Evolutionary conservation across 192 early-diverging fungal genomes (phyloP).

Genomic region (Entomortierella chlamydospora): DNA sequence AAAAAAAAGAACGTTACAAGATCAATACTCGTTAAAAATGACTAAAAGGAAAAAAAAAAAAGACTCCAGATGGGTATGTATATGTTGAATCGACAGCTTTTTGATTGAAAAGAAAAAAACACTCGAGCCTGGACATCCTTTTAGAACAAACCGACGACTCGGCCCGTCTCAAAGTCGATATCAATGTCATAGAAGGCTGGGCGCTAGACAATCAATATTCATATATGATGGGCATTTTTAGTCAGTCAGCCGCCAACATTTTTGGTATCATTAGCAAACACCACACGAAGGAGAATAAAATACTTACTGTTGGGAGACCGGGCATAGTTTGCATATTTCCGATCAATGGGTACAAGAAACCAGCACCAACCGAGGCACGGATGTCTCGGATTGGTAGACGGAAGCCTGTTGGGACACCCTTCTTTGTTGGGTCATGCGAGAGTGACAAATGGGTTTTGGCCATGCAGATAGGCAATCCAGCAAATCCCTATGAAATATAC

Average conservation of each 20-base stretch:
- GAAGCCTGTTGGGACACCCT: slow-evolving; percentile 94
- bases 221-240: too few species aligned
- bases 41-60: too few species aligned
- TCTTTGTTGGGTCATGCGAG: slow-evolving; percentile 92
- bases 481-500: slow-evolving; percentile 74
- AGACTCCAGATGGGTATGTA: too few species aligned
- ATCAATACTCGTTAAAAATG: too few species aligned
- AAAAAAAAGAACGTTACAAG: too few species aligned
- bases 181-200: slow-evolving; percentile 97
- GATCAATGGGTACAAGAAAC: slow-evolving; percentile 96
- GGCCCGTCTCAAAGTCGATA: slow-evolving; percentile 85
- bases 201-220: slow-evolving; percentile 46
- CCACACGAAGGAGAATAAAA: not conserved
- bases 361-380: slow-evolving; percentile 94
- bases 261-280: not conserved
- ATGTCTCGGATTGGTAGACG: slow-evolving; percentile 95
- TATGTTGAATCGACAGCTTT: too few species aligned
- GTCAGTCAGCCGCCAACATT: too few species aligned
- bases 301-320: slow-evolving; percentile 84
- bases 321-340: slow-evolving; percentile 99
- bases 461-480: slow-evolving; percentile 95
- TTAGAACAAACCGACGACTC: slow-evolving; percentile 91
- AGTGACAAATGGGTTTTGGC: slow-evolving; percentile 97
- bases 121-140: not conserved
- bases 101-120: too few species aligned